phyloP scores from a whole-genome alignment of 2,329 filamentous ascomycete genomes.

The Xylariaceae sp. region DNA sequence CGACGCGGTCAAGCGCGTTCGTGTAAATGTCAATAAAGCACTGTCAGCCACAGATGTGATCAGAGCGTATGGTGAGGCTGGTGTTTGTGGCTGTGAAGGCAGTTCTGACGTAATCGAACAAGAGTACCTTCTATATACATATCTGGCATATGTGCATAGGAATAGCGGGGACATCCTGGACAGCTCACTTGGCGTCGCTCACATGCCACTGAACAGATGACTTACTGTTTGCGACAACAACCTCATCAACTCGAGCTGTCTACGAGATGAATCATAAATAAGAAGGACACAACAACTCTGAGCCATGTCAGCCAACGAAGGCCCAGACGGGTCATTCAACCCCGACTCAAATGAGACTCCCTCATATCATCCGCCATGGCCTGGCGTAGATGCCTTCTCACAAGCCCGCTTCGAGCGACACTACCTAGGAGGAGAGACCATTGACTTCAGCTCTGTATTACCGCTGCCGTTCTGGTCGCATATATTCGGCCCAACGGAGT shows the following conservation, averaged over 20 bases:
- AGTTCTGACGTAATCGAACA: background rate
- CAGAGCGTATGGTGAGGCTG: background rate
- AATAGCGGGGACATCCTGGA: background rate
- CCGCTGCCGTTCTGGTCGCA: slow-evolving; percentile 15
- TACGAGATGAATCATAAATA: background rate
- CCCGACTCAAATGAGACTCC: background rate
- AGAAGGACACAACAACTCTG: too few species aligned
- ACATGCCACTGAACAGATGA: background rate
- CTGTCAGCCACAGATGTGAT: slow-evolving; percentile 16
- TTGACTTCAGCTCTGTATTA: slow-evolving; percentile 27
- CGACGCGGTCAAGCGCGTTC: slow-evolving; percentile 12
- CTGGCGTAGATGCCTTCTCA: slow-evolving; percentile 7
- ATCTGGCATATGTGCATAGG: too few species aligned
- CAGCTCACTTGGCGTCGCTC: too few species aligned
- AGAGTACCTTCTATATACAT: too few species aligned
- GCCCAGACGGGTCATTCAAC: background rate
- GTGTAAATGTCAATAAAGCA: slow-evolving; percentile 23
- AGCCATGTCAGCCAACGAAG: slow-evolving; percentile 4
- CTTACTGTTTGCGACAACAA: background rate
- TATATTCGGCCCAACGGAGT: background rate
- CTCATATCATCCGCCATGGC: slow-evolving; percentile 24
- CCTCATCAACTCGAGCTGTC: background rate
- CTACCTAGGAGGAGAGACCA: slow-evolving; percentile 26
- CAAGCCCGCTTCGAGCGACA: slow-evolving; percentile 22
- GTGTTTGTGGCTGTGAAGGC: background rate